phyloP scores from a whole-genome alignment of 805 yeast genomes.

The Barnettozyma botsteinii region DNA sequence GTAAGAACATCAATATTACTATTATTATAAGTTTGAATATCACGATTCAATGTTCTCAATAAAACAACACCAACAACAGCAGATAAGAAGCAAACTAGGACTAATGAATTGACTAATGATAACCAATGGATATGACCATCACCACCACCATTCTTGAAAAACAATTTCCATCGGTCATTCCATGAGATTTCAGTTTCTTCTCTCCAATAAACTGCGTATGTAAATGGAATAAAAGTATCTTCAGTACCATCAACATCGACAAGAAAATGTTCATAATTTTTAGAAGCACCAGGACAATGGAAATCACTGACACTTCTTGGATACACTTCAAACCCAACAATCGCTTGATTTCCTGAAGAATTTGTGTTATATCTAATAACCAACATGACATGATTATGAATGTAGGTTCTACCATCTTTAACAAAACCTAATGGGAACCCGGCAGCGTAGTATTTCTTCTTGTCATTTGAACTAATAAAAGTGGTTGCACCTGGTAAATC shows the following conservation, averaged over 20 bases:
- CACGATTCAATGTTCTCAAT: constrained; percentile 47
- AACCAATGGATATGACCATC: constrained; percentile 67
- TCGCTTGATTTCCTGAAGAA: constrained; percentile 42
- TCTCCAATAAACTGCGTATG: constrained; percentile 85
- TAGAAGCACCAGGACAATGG: constrained; percentile 71
- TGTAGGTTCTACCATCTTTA: constrained; percentile 49
- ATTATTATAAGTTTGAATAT: constrained; percentile 35
- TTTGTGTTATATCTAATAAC: constrained; percentile 67
- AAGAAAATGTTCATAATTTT: constrained; percentile 51
- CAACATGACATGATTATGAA: constrained; percentile 77
- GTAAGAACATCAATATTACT: constrained; percentile 20
- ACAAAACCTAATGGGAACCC: constrained; percentile 83
- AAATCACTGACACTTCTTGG: constrained; percentile 69
- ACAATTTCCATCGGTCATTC: constrained; percentile 68
- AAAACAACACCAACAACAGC: constrained; percentile 61
- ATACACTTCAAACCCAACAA: constrained; percentile 87
- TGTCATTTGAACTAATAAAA: constrained; percentile 51
- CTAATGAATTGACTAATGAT: constrained; percentile 65
- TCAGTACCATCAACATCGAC: constrained; percentile 39
- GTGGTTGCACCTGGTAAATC: constrained; percentile 87
- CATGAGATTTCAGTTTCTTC: constrained; percentile 66
- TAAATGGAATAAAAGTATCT: constrained; percentile 55
- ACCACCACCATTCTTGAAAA: constrained; percentile 48
- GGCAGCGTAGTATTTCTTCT: constrained; percentile 69
- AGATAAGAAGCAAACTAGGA: constrained; percentile 55